Base-by-base conservation (phyloP, 129 eudicot genomes). In the sunflower (Helianthus annuus) region DNA sequence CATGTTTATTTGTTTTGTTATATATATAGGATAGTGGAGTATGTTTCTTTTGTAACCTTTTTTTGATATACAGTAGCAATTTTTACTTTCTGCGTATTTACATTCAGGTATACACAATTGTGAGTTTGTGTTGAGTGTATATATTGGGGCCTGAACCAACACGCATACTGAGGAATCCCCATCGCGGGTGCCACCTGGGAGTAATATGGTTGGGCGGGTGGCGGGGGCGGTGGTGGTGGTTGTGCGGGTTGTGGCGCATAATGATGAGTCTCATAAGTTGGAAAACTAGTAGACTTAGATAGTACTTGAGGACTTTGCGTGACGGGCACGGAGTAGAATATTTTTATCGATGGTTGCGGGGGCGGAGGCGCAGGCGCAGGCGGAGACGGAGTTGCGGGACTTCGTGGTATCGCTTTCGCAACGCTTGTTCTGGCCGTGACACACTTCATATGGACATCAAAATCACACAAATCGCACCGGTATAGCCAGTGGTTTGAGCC, bases 401-500 rank as follows among this genome's bases (percentile, higher is more conserved):
- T 27, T 34, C 58, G 56, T 66, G 78, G 22, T 19, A 19, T 19
- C 22, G 22, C 22, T 19, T 19, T 19, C 22, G 22, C 22, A 19
- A 19, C 48, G 6, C 42, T 56, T 4, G 75, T 49, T 60, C 14
- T 61, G 38, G 70, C 4, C 15, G 3, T 60, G 48, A 70, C 71
- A 45, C 81, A 81, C 62, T 66, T 51, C 75, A 72, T 70, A 54
- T 85, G 90, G 57, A 66, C 85, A 45, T 85, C 90, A 49, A 82
- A 85, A 9, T 80, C 76, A 40, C 90, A 85, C 24, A n/a, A 45
- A 46, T 34, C 58, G 10, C 90, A 85, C 24, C 90, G 76, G 70
- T 85, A 85, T 16, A 85, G 80, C 90, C 90, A 85, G 16, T 69
- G 74, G 36, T 82, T 80, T 3, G 85, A 76, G 29, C 90, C 83